Conservation (phyloP, 2,329 filamentous ascomycete species). For the Hypoxylon sp. region DNA sequence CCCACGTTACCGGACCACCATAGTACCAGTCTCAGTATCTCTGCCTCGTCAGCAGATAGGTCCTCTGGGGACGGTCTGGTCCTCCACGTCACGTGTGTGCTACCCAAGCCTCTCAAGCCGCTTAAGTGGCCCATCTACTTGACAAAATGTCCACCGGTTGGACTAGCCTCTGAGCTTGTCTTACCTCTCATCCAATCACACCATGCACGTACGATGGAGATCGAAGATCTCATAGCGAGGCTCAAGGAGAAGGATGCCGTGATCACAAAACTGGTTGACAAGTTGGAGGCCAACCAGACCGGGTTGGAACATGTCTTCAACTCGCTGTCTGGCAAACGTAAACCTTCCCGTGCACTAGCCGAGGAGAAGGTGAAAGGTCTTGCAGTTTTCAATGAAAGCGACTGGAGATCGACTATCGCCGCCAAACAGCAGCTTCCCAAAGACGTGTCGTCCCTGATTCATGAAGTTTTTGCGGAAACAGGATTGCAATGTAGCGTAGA, state of each 20-base stretch:
- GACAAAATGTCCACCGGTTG: conserved; percentile 58
- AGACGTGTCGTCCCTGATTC: conserved; percentile 57
- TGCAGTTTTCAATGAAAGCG: conserved; percentile 60
- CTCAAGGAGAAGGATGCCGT: conserved; percentile 66
- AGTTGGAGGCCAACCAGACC: conserved; percentile 65
- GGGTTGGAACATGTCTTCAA: conserved; percentile 68
- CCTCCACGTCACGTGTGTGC: conserved; percentile 68
- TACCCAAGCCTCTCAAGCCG: conserved; percentile 73
- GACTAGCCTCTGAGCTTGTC: conserved; percentile 63
- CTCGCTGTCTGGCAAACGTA: conserved; percentile 62
- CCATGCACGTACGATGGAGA: conserved; percentile 56
- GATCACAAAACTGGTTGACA: conserved; percentile 65
- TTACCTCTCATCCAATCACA: conserved; percentile 65
- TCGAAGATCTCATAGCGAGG: conserved; percentile 59
- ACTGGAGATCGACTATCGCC: conserved; percentile 55
- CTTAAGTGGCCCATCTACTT: conserved; percentile 76
- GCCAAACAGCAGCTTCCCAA: conserved; percentile 46
- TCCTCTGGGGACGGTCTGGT: conserved; percentile 59
- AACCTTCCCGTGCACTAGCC: conserved; percentile 59
- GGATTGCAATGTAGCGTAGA: conserved; percentile 52
- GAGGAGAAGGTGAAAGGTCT: conserved; percentile 66
- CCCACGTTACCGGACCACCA: conserved; percentile 59
- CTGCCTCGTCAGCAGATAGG: conserved; percentile 50
- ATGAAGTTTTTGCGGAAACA: conserved; percentile 57
- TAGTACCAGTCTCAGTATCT: conserved; percentile 61